Evolutionary conservation across 2,329 filamentous ascomycete species (phyloP).

Genomic region (Claviceps citrina): DNA sequence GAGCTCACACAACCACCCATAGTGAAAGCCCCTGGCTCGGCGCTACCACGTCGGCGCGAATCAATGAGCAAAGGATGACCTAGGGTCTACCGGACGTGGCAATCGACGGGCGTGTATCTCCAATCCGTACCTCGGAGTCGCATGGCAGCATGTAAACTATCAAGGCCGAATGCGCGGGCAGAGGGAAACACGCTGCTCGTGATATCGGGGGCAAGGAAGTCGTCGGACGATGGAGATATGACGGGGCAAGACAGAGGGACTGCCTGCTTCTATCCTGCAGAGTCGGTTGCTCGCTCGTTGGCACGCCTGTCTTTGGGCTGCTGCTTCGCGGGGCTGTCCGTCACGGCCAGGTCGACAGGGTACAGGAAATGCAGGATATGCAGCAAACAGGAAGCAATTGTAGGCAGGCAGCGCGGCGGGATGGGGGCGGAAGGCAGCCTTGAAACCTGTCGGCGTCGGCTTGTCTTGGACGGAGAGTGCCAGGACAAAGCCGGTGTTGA

Average conservation of each 20-base stretch:
- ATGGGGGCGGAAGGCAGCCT: background rate
- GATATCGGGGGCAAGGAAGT: background rate
- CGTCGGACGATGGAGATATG: background rate
- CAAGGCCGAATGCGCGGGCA: background rate
- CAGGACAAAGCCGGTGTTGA: background rate
- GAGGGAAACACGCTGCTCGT: background rate
- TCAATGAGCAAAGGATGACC: background rate
- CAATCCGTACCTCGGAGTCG: background rate
- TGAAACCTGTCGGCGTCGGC: background rate
- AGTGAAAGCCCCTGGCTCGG: conserved; percentile 17
- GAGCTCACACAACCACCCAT: conserved; percentile 95
- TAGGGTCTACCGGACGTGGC: background rate
- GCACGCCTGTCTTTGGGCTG: background rate
- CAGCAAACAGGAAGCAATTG: background rate
- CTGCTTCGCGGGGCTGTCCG: background rate
- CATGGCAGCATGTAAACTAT: conserved; percentile 2
- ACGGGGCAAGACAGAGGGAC: background rate
- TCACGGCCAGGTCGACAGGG: background rate
- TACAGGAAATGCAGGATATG: no score
- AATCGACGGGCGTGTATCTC: background rate
- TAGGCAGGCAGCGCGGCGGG: background rate
- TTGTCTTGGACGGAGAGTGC: background rate
- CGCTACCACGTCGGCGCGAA: conserved; percentile 1
- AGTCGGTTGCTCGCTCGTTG: background rate
- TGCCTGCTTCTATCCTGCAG: background rate